Conservation (phyloP, 73 alveolate genomes). For the Paramecium sonneborni region DNA sequence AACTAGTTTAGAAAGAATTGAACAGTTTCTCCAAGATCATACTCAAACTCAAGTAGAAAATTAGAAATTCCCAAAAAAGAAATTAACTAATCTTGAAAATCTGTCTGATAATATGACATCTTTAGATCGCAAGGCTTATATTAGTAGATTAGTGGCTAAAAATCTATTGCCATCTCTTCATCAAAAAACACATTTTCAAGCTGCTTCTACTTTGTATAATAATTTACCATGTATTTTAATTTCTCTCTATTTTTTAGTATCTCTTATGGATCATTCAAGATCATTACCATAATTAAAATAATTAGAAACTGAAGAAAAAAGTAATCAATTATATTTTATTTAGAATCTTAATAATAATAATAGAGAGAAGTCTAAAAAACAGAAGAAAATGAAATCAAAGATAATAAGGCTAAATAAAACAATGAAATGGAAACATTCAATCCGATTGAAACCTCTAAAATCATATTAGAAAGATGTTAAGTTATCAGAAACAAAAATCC, state of each 20-base stretch:
- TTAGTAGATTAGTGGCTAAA: conserved; percentile 58
- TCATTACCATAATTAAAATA: conserved; percentile 4
- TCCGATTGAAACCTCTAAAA: conserved; percentile 61
- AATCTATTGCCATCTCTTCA: conserved; percentile 64
- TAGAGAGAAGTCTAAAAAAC: background rate
- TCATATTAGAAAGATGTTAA: conserved; percentile 36
- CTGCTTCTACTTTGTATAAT: conserved; percentile 66
- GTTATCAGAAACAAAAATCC: conserved; percentile 57
- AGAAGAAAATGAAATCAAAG: background rate
- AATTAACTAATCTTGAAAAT: conserved; percentile 23
- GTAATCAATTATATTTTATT: background rate
- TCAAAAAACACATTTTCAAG: conserved; percentile 67
- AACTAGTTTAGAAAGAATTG: conserved; percentile 63
- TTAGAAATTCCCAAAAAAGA: conserved; percentile 49
- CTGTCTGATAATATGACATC: conserved; percentile 57
- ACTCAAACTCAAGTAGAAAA: conserved; percentile 62
- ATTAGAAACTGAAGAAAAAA: background rate
- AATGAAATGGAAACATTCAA: conserved; percentile 62
- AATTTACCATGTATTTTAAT: conserved; percentile 46
- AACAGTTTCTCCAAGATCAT: conserved; percentile 61
- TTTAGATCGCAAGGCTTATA: conserved; percentile 52
- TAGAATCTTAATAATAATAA: background rate
- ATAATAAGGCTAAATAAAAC: background rate
- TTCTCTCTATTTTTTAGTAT: background rate
- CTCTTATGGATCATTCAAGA: conserved; percentile 47